Base-by-base conservation (phyloP, 2,329 filamentous ascomycete species). In the Claviceps sp. region DNA sequence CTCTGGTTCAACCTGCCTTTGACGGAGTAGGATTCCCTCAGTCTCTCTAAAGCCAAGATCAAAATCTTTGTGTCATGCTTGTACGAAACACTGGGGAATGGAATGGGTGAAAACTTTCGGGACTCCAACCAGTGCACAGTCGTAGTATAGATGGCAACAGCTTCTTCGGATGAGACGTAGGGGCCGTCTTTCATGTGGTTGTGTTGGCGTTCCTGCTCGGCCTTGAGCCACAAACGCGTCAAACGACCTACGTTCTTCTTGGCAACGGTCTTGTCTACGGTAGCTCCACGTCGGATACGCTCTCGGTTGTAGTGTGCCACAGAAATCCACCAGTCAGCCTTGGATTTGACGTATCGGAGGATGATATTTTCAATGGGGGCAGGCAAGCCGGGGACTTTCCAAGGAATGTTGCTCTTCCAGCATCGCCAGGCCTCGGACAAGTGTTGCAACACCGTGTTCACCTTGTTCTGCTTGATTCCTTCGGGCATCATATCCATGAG, bases 401-500 rank as follows among this genome's bases (percentile, higher is more conserved):
- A 98, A 0, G 93, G 93, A 59, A 98, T 98, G 64, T 98, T 98
- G 71, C 90, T 96, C 83, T 98, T 98, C 93, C 93, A 98, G 73
- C 93, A 98, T 71, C 93, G 81, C 93, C 93, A 98, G 14, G 93
- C 93, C 72, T 98, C 93, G 0, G 91, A 97, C 43, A 98, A 72
- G 76, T 98, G 94, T 64, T 97, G 93, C 50, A 98, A 74, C 45
- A 98, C 91, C 1, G 90, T 95, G 68, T 98, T 95, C 68, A 98
- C 89, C 72, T 98, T 98, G 74, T 93, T 98, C 66, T 98, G 93
- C 68, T 96, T 96, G 72, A 98, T 97, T 58, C 93, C 93, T 66
- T 98, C 94, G 0, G 93, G 93, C 93, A 98, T 98, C 94, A 98
- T 98, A 63, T 98, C 93, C 86, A 96, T 96, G 49, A 98, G 75